These are phyloP conservation scores for Starmerella gropengiesseri DNA, from an alignment of 805 yeast genomes.

Conservation along the genomic window DNA sequence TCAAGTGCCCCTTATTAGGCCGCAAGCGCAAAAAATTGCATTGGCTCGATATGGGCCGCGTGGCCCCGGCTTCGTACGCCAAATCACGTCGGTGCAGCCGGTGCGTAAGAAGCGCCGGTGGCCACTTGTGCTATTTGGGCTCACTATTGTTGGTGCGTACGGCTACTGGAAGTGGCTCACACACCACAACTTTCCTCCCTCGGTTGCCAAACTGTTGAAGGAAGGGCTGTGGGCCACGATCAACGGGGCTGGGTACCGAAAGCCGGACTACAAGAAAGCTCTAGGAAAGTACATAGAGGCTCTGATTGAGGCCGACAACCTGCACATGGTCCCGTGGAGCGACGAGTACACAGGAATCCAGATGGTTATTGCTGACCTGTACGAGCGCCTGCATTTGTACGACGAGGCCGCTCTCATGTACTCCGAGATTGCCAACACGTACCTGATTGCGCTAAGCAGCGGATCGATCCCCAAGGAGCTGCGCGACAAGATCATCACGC, in stretches of 20 bases:
- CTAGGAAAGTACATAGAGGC: slow-evolving; percentile 66
- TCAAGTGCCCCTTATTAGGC: no score
- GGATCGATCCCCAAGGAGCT: slow-evolving; percentile 32
- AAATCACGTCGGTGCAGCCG: slow-evolving; percentile 16
- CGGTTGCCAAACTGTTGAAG: slow-evolving; percentile 61
- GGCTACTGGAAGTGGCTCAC: slow-evolving; percentile 26
- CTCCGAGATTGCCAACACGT: slow-evolving; percentile 46
- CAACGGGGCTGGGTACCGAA: slow-evolving; percentile 42
- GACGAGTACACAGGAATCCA: slow-evolving; percentile 89
- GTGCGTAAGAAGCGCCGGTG: slow-evolving; percentile 11
- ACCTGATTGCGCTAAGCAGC: slow-evolving; percentile 43
- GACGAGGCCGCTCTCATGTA: slow-evolving; percentile 60
- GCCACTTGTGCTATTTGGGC: slow-evolving; percentile 14
- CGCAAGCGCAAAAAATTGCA: neutral
- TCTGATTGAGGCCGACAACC: slow-evolving; percentile 46
- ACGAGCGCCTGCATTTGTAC: slow-evolving; percentile 51
- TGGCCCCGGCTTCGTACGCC: neutral
- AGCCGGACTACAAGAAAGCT: slow-evolving; percentile 54
- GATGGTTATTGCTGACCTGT: slow-evolving; percentile 77
- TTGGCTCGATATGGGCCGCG: neutral
- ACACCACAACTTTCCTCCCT: slow-evolving; percentile 36
- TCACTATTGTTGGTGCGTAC: slow-evolving; percentile 15
- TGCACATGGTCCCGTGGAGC: slow-evolving; percentile 45
- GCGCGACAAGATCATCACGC: slow-evolving; percentile 53
- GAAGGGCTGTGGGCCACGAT: slow-evolving; percentile 78